Base-by-base conservation (phyloP, 768 basidiomycete species). In the Auricularia sp. region DNA sequence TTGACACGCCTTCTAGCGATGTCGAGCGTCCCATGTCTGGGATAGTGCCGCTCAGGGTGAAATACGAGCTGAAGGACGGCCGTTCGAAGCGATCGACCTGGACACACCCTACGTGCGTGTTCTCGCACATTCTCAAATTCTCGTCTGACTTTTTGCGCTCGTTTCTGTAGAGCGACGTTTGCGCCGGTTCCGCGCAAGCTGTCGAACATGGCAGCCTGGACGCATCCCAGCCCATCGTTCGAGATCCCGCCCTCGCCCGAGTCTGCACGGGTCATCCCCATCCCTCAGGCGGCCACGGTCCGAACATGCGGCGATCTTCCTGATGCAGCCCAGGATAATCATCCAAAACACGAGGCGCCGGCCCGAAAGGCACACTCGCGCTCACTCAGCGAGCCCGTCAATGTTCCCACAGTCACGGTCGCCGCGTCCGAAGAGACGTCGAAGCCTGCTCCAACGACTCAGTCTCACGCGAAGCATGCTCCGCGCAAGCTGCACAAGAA, bases 401-500 rank as follows among this genome's bases (percentile, higher is more conserved):
- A 12, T 6, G 1, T 51, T 18, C 18, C 18, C 47, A 21, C 21
- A 18, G 7, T 6, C 14, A 51, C 6, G 6, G 6, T 21, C 18
- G 18, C 47, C 47, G 8, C 21, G 14, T 3, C 8, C 6, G 16
- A 51, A 14, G 47, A 51, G 39, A 42, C 12, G 11, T 6, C 11
- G 21, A 51, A 51, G 14, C 16, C 47, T 11, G 6, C 47, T 18
- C 43, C 11, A 0, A 44, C 43, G 0, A 0, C 10, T 18, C 43
- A 10, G 47, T 51, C 47, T 16, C 10, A 6, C 11, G 18, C 47
- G 6, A 51, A 51, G 47, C 47, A 51, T 18, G 47, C 18, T 10
- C 47, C 14, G 2, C 56, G 56, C 56, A 59, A 59, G 56, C 56
- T 59, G 56, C 56, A 35, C 16, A 59, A 59, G 56, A 59, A 59